Evolutionary conservation across 2,329 filamentous ascomycete species (phyloP), one percentile per base, ranked within the genome.

Genomic region (Ophiocordyceps sinensis): DNA sequence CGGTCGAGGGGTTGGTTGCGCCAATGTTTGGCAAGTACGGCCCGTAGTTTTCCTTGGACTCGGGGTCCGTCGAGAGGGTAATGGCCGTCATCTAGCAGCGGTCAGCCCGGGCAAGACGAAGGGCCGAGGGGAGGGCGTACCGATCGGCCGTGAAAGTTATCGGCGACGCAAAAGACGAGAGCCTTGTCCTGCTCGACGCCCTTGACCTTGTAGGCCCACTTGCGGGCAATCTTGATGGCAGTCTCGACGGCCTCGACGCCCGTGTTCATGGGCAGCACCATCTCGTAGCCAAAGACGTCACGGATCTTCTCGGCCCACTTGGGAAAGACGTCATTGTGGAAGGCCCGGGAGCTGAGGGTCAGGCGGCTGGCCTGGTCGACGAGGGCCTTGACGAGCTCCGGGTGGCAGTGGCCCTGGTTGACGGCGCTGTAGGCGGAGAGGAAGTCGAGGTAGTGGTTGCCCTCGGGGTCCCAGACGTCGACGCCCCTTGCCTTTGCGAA

Each of bases 171-270:
- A 59, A 96, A 83, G 31, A 96, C 75, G 48, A 91, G 62, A 9
- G 89, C 89, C 69, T 91, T 77, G 57, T 82, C 80, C 60, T 85
- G 70, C 6, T 85, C 79, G 47, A 96, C 89, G 19, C 81, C 79
- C 73, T 96, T 95, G 59, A 85, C 79, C 67, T 94, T 95, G 73
- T 95, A 95, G 5, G 87, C 88, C 89, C 89, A 96, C 66, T 96
- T 96, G 50, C 89, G 75, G 44, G 89, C 89, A 64, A 96, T 79
- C 73, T 96, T 96, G 66, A 96, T 79, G 12, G 83, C 88, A 0
- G 89, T 95, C 72, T 96, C 89, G 30, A 94, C 87, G 9, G 89
- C 89, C 66, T 96, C 89, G 19, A 89, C 89, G 44, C 89, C 89
- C 2, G 89, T 96, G 70, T 95, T 95, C 88, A 96, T 95, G 49